Evolutionary conservation across 257 asterid genomes (phyloP).

Genomic region (Vinca minor): DNA sequence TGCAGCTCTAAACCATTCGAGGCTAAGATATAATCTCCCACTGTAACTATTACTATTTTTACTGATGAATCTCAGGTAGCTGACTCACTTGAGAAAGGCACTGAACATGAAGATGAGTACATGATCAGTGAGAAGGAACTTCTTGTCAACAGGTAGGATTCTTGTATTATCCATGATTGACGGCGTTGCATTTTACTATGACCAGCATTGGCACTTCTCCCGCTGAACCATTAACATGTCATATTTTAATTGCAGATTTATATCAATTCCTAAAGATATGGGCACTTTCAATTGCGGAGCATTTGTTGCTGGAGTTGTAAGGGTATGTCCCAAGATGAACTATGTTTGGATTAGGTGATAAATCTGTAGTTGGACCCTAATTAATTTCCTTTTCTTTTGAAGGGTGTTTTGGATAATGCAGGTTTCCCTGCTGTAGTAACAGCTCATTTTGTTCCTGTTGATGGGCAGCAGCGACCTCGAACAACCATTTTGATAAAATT

Average conservation of each 20-base stretch:
- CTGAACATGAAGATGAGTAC: constrained; percentile 96
- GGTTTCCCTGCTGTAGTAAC: constrained; percentile 94
- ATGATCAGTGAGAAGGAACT: constrained; percentile 98
- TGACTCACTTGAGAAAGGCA: constrained; percentile 94
- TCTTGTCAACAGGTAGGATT: constrained; percentile 66
- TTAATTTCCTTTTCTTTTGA: constrained; percentile 23
- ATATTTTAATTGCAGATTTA: constrained; percentile 45
- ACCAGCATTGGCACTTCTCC: constrained; percentile 4
- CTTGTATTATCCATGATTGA: background rate
- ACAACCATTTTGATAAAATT: constrained; percentile 94
- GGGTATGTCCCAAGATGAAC: constrained; percentile 36
- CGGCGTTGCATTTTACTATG: constrained; percentile 2
- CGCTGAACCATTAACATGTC: constrained; percentile 16
- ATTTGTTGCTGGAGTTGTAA: constrained; percentile 91
- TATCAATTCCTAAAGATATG: constrained; percentile 94
- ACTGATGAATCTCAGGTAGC: constrained; percentile 49
- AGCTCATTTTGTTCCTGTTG: constrained; percentile 95
- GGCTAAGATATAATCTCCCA: no score
- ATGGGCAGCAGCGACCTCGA: constrained; percentile 87
- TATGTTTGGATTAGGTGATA: background rate
- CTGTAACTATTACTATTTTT: background rate
- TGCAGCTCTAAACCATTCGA: no score
- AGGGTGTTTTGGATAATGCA: constrained; percentile 90
- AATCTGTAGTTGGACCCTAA: constrained; percentile 11
- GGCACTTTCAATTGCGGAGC: constrained; percentile 98